phyloP scores from a whole-genome alignment of 495 filamentous ascomycete species.

The Hyaloscypha finlandica region DNA sequence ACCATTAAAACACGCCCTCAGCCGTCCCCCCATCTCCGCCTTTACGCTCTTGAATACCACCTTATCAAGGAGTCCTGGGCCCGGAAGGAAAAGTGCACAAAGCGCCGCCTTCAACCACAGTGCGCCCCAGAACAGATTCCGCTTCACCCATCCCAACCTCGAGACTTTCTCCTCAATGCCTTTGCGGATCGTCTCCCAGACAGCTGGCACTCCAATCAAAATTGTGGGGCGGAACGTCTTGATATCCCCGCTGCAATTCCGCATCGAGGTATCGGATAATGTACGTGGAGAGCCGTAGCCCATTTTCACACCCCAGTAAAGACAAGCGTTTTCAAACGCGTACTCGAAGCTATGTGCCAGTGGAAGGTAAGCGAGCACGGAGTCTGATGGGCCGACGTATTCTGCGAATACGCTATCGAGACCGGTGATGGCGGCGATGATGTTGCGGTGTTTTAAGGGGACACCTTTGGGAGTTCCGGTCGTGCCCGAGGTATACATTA shows the following conservation, averaged over 20 bases:
- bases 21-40: slow-evolving; percentile 78
- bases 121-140: slow-evolving; percentile 88
- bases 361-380: slow-evolving; percentile 86
- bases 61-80: slow-evolving; percentile 66
- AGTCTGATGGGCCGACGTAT: slow-evolving; percentile 82
- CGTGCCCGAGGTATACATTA: slow-evolving; percentile 98
- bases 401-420: slow-evolving; percentile 78
- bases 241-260: slow-evolving; percentile 93
- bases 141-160: slow-evolving; percentile 65
- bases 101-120: slow-evolving; percentile 64
- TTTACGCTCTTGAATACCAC: slow-evolving; percentile 85
- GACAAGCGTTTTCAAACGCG: slow-evolving; percentile 87
- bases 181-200: slow-evolving; percentile 97
- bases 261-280: slow-evolving; percentile 80
- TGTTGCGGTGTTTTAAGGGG: slow-evolving; percentile 79
- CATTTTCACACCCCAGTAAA: slow-evolving; percentile 95
- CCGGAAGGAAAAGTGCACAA: slow-evolving; percentile 70
- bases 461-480: slow-evolving; percentile 95
- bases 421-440: slow-evolving; percentile 90
- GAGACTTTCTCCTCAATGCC: slow-evolving; percentile 84
- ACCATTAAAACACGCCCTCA: slow-evolving; percentile 81
- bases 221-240: slow-evolving; percentile 87
- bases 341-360: slow-evolving; percentile 94
- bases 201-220: slow-evolving; percentile 89
- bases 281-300: slow-evolving; percentile 64